Conservation (phyloP, 441 rosid species). For the Corymbia calophylla region DNA sequence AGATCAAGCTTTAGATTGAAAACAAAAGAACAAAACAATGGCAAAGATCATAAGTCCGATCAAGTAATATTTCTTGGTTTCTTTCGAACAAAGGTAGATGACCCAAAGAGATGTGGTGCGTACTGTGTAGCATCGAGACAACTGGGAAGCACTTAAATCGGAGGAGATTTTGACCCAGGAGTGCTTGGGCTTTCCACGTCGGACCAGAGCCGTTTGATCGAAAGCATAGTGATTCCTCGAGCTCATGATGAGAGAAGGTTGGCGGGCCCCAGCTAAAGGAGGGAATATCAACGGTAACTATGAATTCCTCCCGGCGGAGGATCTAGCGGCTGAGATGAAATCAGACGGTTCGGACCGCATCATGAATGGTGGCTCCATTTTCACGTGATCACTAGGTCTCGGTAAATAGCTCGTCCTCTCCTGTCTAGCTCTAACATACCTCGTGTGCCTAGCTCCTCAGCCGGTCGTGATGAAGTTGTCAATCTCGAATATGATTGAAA, state of each 20-base stretch:
- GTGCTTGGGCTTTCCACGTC: background rate
- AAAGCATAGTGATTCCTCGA: background rate
- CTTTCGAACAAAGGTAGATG: background rate
- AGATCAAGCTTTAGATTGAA: background rate
- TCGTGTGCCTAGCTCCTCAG: background rate
- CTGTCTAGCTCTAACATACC: rapidly evolving
- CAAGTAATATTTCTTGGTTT: background rate
- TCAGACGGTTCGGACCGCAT: background rate
- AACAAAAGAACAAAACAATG: background rate
- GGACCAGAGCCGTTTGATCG: background rate
- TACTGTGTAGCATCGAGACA: background rate
- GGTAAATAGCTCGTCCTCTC: rapidly evolving
- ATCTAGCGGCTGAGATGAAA: background rate
- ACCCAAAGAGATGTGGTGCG: background rate
- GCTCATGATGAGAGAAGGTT: background rate
- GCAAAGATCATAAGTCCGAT: background rate
- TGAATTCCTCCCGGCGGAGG: background rate
- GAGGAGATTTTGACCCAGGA: background rate
- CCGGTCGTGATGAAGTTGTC: background rate
- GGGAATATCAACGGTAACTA: background rate
- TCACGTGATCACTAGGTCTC: background rate
- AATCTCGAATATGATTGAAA: background rate
- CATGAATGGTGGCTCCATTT: background rate
- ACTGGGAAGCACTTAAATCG: background rate
- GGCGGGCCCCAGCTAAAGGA: background rate